Evolutionary conservation across 129 eudicot genomes (phyloP).

Genomic region (Helianthus annuus): DNA sequence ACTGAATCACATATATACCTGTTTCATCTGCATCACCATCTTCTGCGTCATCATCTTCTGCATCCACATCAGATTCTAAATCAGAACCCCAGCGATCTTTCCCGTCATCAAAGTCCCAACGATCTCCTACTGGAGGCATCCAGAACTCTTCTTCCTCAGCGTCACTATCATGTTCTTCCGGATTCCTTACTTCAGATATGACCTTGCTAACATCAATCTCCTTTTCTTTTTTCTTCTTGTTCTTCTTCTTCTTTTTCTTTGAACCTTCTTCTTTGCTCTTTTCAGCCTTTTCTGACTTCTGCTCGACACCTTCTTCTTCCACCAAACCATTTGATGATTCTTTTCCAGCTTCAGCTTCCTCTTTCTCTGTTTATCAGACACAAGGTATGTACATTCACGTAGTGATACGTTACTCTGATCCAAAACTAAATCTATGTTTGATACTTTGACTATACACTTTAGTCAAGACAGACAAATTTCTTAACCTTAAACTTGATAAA

Average conservation of each 20-base stretch:
- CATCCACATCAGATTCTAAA: constrained; percentile 45
- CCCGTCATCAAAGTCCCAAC: constrained; percentile 96
- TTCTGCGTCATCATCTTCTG: constrained; percentile 65
- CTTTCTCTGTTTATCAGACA: constrained; percentile 52
- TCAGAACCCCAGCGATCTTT: constrained; percentile 84
- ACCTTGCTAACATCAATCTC: constrained; percentile 41
- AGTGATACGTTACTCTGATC: background rate
- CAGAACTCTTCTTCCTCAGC: constrained; percentile 69
- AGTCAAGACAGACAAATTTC: background rate
- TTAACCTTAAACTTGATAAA: background rate
- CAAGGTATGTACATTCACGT: constrained; percentile 3
- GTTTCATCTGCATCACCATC: constrained; percentile 46
- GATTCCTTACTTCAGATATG: constrained; percentile 60
- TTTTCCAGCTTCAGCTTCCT: constrained; percentile 74
- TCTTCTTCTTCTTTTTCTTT: constrained; percentile 48
- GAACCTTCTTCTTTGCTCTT: constrained; percentile 37
- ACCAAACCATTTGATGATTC: constrained; percentile 37
- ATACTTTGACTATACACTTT: background rate
- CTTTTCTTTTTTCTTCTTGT: constrained; percentile 31
- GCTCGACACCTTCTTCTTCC: constrained; percentile 31
- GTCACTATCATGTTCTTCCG: constrained; percentile 49
- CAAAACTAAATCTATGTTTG: background rate
- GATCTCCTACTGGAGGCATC: constrained; percentile 93
- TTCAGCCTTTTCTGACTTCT: constrained; percentile 36
- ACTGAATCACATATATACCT: constrained; percentile 40